Percentiles rank a stretch among this genome's conserved stretches.
These are phyloP conservation scores for Syncephalastrum monosporum DNA, from an alignment of 371 early-diverging fungal species.

Conservation along the genomic window DNA sequence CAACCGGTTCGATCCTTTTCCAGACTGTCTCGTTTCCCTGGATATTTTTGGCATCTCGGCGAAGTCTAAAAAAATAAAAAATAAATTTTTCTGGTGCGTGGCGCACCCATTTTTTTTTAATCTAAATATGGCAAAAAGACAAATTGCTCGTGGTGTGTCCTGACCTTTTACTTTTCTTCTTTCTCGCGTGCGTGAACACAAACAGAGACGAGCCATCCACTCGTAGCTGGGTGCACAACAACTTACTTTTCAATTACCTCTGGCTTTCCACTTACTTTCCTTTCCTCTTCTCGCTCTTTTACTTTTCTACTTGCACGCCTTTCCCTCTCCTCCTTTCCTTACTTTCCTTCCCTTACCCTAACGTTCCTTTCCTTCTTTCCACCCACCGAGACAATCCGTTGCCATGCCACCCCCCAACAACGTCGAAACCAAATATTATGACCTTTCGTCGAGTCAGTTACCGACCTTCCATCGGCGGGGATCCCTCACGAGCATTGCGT, in stretches of 20 bases:
- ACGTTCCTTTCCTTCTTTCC: constrained; percentile 1
- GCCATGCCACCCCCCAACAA: constrained; percentile 15
- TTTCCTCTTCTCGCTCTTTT: constrained; percentile 5
- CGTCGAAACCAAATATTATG: constrained; percentile 21
- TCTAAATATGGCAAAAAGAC: constrained; percentile 9
- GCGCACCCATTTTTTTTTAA: constrained; percentile 5
- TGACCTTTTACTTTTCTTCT: constrained; percentile 7
- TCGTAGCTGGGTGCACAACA: background rate
- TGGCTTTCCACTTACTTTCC: constrained; percentile 4
- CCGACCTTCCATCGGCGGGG: constrained; percentile 10
- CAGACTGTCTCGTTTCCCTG: constrained; percentile 39
- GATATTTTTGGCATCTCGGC: constrained; percentile 5
- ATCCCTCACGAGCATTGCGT: constrained; percentile 3
- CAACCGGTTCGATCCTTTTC: constrained; percentile 64
- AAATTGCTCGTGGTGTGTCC: constrained; percentile 2
- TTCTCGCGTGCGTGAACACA: constrained; percentile 1
- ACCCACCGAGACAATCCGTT: background rate
- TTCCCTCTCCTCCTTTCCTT: constrained; percentile 5
- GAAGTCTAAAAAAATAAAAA: constrained; percentile 5
- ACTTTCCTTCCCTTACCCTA: constrained; percentile 8
- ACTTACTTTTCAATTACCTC: background rate
- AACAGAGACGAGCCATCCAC: too few species aligned
- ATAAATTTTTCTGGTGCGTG: constrained; percentile 6
- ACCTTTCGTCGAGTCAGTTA: constrained; percentile 4
- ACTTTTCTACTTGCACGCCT: background rate